Evolutionary conservation across 2,329 filamentous ascomycete species (phyloP), one percentile per base, ranked within the genome.

Genomic region (Didymellaceae sp.): DNA sequence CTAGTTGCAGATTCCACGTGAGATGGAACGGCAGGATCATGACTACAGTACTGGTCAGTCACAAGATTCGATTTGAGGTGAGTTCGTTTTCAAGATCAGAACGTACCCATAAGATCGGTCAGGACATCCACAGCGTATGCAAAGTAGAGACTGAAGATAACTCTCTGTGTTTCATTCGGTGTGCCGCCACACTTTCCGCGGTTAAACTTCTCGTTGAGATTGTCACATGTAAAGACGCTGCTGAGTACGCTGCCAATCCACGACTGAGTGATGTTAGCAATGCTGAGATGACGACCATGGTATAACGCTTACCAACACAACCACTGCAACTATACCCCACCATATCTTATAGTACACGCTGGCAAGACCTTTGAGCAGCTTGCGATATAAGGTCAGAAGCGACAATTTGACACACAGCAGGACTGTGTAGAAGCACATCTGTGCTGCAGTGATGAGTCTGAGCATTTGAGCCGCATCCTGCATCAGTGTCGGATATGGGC

Each of bases 21-120:
- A 74, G 61, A 17, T 64, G 67, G 21, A 73, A 51, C 6, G 72
- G 70, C 6, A 75, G 59, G 10, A 68, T 54, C 66, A 74, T 74
- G 33, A 74, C 71, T 73, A 13, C 2, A n/a, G 16, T 13, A 14
- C 13, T n/a, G 13, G 28, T n/a, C 6, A 31, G 28, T 14, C 10
- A 31, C n/a, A n/a, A n/a, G n/a, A n/a, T n/a, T n/a, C n/a, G n/a
- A n/a, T n/a, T n/a, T n/a, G n/a, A n/a, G n/a, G n/a, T n/a, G n/a
- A n/a, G n/a, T n/a, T n/a, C n/a, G 10, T 31, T 13, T n/a, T 3
- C 6, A 17, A 4, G 11, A 33, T 8, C 10, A 3, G 21, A 9
- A 41, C 51, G 2, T 58, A 71, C 66, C 70, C 26, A 68, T 59
- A 9, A 75, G 33, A 45, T 74, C 67, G 3, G 71, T 70, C 5